Base-by-base conservation (phyloP, 305 asterid species). In the Solanum chacoense region DNA sequence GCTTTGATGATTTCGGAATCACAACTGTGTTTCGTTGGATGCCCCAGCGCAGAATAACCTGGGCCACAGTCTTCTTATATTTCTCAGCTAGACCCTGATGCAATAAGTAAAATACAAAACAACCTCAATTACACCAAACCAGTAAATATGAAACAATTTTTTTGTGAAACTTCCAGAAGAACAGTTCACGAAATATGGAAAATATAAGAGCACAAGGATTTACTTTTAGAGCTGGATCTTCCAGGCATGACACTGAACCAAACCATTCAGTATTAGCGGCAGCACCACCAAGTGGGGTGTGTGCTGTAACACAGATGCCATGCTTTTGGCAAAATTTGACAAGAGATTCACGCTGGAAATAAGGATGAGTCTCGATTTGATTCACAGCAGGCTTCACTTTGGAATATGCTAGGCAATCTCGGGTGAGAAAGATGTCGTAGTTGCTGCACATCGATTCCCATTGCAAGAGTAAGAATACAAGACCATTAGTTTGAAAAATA, bases 201-300 rank as follows among this genome's bases (percentile, higher is more conserved):
- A 67, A 11, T 83, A 22, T 35, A 63, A 55, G 67, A 79, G 63
- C 40, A 75, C 35, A 12, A 42, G 36, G 29, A 34, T 45, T 86
- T 93, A 93, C 98, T 78, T 88, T 88, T 84, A 94, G 93, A 90
- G 92, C 89, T 4, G 95, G 94, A 81, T 95, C 96, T 31, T 94
- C 96, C 90, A 95, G 90, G 87, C 98, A 95, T 65, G 98, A 95
- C 22, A 91, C 92, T 11, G 96, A 87, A 87, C 95, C 96, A 86
- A 95, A 94, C 95, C 83, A 92, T 78, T 93, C 96, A 3, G 93
- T 90, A 90, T 95, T 95, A 24, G 98, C 95, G 22, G 69, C 90
- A 78, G 98, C 91, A 72, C 98, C 98, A 28, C 98, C 96, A 40
- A 95, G 98, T 77, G 98, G 96, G 1, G 96, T 95, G 90, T 95